These are phyloP conservation scores for Aspergillus bombycis DNA, from an alignment of 2,329 filamentous ascomycete species.

Conservation along the genomic window DNA sequence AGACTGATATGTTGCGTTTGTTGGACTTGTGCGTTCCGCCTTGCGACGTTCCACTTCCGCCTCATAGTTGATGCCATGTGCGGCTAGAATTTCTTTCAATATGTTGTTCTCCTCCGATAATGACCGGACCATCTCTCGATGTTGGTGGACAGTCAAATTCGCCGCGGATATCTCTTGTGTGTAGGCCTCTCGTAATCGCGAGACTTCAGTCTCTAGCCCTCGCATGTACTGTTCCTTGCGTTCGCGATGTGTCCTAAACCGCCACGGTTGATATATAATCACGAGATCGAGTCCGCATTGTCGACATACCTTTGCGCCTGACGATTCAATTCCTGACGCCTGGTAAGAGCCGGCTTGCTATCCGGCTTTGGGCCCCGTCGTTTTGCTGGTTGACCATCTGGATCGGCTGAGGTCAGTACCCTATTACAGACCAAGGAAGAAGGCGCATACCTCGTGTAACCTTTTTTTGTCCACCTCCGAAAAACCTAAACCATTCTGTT, in stretches of 20 bases:
- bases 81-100: slow-evolving; percentile 64
- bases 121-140: slow-evolving; percentile 74
- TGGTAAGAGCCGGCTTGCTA: slow-evolving; percentile 88
- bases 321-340: slow-evolving; percentile 89
- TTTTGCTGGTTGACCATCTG: slow-evolving; percentile 85
- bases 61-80: slow-evolving; percentile 63
- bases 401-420: slow-evolving; percentile 23
- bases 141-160: slow-evolving; percentile 54
- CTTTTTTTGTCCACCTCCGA: slow-evolving; percentile 66
- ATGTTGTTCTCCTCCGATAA: slow-evolving; percentile 78
- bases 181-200: slow-evolving; percentile 75
- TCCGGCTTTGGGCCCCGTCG: slow-evolving; percentile 93
- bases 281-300: neutral
- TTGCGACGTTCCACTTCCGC: slow-evolving; percentile 47
- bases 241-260: slow-evolving; percentile 84
- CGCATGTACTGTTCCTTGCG: slow-evolving; percentile 97
- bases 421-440: neutral
- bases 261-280: slow-evolving; percentile 14
- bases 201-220: slow-evolving; percentile 85
- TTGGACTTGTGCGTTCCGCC: slow-evolving; percentile 31
- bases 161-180: slow-evolving; percentile 69
- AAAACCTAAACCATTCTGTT: slow-evolving; percentile 54
- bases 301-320: slow-evolving; percentile 82
- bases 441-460: slow-evolving; percentile 69
- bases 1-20: slow-evolving; percentile 28